These are phyloP conservation scores for Scutellaria barbata DNA, from an alignment of 257 asterid genomes.

Conservation along the genomic window DNA sequence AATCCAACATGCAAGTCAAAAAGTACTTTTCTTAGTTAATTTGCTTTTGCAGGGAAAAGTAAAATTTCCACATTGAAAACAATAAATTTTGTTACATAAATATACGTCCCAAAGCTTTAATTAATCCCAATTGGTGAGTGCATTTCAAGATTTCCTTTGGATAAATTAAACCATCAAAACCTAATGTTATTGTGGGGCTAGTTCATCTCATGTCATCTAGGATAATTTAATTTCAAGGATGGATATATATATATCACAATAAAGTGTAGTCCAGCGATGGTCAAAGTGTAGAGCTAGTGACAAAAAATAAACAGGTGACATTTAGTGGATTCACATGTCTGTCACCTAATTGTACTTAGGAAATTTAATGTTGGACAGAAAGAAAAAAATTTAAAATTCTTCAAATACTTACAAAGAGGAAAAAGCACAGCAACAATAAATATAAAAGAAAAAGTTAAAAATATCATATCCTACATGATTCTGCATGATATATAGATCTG, in stretches of 20 bases:
- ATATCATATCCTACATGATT: slow-evolving; percentile 28
- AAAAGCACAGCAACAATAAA: not conserved
- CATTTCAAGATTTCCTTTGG: not conserved
- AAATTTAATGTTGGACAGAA: slow-evolving; percentile 16
- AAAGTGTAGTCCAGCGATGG: not conserved
- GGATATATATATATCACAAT: too few relatives aligned
- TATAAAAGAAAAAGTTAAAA: slow-evolving; percentile 26
- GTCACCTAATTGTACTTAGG: slow-evolving; percentile 13
- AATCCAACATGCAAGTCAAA: not conserved
- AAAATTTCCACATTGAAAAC: not conserved
- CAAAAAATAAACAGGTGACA: not conserved
- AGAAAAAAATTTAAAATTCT: not conserved
- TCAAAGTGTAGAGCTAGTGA: slow-evolving; percentile 32
- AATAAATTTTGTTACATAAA: not conserved
- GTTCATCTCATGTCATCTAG: too few relatives aligned
- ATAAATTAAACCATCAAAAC: too few relatives aligned
- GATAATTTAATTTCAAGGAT: too few relatives aligned
- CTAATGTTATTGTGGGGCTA: too few relatives aligned
- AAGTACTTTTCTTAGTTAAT: not conserved
- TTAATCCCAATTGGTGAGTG: not conserved
- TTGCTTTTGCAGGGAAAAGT: slow-evolving; percentile 20
- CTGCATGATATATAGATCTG: slow-evolving; percentile 41
- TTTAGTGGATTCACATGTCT: slow-evolving; percentile 40
- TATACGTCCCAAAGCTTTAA: not conserved
- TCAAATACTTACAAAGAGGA: not conserved